Evolutionary conservation across 805 yeast genomes (phyloP), one percentile per base, ranked within the genome.

Genomic region (Ogataea minuta): DNA sequence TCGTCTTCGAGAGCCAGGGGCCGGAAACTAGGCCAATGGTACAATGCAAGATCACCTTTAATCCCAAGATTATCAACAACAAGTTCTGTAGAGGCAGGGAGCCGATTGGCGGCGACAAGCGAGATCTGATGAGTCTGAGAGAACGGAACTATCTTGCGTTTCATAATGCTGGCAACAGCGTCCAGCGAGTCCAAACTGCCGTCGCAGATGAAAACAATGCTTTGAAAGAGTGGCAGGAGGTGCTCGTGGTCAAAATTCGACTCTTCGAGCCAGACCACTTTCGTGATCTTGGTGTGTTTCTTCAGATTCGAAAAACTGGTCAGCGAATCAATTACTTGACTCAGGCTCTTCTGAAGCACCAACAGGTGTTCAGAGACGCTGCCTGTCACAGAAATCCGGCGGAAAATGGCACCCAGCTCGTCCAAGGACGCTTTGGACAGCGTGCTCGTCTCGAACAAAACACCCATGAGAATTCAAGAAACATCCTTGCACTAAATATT

Each of bases 1-100:
- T 69, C 72, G 10, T 61, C 62, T 31, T 67, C 73, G 4, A 72
- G 20, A 20, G 40, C 23, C 2, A 56, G 13, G 0, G 57, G 56
- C 6, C 34, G 38, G 19, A 41, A 42, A 9, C 32, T 31, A 2
- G 17, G 24, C 64, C 64, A 60, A 28, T 45, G 39, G 30, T 39
- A 53, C 3, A 53, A 9, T n/a, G 35, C 23, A 13, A 62, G 23
- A 24, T 60, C 61, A 2, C 60, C 62, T 19, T 43, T 43, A 16
- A 62, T 30, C 9, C 60, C 62, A 13, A 49, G 40, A 15, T 47
- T 50, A 27, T 56, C 59, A 6, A 58, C 25, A 16, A 31, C 41
- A 16, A 50, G 32, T 6, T 45, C 45, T n/a, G 45, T 41, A 3
- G 62, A 44, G 16, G 41, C 30, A 6, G 23, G 12, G 2, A 39